Evolutionary conservation across 352 stramenopile species (phyloP).

Genomic region (Phytophthora sojae): DNA sequence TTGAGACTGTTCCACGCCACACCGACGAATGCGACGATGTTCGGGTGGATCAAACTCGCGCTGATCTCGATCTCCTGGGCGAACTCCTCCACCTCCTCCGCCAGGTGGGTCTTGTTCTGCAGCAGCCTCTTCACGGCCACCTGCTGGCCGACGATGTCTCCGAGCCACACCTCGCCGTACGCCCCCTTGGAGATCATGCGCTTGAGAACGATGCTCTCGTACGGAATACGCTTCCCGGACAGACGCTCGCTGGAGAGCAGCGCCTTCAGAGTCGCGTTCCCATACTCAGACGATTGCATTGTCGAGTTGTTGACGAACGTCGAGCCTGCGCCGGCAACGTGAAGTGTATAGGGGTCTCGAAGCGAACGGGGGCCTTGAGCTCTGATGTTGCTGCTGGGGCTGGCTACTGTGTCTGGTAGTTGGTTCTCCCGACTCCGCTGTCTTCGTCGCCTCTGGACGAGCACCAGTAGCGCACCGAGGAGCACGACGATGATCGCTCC

Average conservation of each 20-base stretch:
- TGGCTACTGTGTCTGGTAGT: not conserved
- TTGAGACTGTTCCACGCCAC: slow-evolving; percentile 54
- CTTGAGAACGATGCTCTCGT: slow-evolving; percentile 14
- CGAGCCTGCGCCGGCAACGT: not conserved
- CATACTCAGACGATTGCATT: slow-evolving; percentile 5
- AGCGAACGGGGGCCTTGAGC: not conserved
- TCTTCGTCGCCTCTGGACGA: slow-evolving; percentile 2
- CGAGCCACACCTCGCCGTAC: slow-evolving; percentile 55
- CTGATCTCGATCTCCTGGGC: slow-evolving; percentile 44
- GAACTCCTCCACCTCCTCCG: slow-evolving; percentile 38
- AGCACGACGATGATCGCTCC: not conserved
- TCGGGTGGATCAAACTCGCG: slow-evolving; percentile 33
- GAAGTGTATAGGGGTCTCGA: not conserved
- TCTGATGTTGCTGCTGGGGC: not conserved
- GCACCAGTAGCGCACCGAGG: slow-evolving; percentile 11
- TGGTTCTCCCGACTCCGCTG: not conserved
- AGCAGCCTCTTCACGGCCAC: slow-evolving; percentile 51
- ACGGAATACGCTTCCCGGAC: slow-evolving; percentile 41
- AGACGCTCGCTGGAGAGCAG: slow-evolving; percentile 27
- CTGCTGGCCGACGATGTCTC: slow-evolving; percentile 24
- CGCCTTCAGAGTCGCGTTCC: slow-evolving; percentile 18
- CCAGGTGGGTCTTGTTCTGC: slow-evolving; percentile 27
- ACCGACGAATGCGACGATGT: slow-evolving; percentile 41
- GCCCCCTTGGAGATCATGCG: slow-evolving; percentile 39
- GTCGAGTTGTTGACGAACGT: not conserved